phyloP scores from a whole-genome alignment of 2,329 filamentous ascomycete species.

The Aspergillus spinulosporus region DNA sequence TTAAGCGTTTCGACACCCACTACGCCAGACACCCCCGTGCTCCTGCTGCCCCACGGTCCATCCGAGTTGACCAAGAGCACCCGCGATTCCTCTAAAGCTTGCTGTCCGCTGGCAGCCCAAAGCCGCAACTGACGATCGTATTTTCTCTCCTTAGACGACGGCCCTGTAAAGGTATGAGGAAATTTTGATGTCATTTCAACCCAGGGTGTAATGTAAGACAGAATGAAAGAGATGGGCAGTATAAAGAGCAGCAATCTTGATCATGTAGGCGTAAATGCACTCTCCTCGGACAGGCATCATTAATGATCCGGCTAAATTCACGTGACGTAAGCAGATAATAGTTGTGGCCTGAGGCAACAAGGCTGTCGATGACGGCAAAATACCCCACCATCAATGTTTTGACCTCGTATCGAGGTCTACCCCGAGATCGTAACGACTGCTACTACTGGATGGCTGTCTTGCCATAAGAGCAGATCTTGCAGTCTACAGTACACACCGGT shows the following conservation, averaged over 20 bases:
- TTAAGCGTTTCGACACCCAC: conserved; percentile 90
- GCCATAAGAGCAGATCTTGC: neutral
- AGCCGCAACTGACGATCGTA: conserved; percentile 94
- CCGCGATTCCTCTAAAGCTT: conserved; percentile 84
- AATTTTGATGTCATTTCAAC: conserved; percentile 39
- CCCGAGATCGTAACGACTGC: neutral
- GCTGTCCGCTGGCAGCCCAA: conserved; percentile 91
- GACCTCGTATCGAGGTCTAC: neutral
- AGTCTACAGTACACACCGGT: neutral
- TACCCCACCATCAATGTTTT: conserved; percentile 10
- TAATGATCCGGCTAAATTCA: conserved; percentile 9
- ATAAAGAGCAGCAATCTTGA: neutral
- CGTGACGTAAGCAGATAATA: conserved; percentile 1
- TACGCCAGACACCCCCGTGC: conserved; percentile 66
- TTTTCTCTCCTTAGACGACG: conserved; percentile 67
- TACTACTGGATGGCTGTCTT: neutral
- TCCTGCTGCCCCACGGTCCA: conserved; percentile 37
- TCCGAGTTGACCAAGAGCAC: conserved; percentile 84
- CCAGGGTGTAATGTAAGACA: neutral
- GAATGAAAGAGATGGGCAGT: neutral
- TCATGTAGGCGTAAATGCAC: neutral
- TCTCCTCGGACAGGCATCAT: conserved; percentile 7
- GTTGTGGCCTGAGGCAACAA: conserved; percentile 9
- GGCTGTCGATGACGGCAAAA: conserved; percentile 22
- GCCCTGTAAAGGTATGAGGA: conserved; percentile 43